A percentile compares a stretch with the other conserved stretches of the same genome.
Conservation (phyloP, 1,284 basidiomycete genomes). For the Papiliotrema nemorosa region DNA sequence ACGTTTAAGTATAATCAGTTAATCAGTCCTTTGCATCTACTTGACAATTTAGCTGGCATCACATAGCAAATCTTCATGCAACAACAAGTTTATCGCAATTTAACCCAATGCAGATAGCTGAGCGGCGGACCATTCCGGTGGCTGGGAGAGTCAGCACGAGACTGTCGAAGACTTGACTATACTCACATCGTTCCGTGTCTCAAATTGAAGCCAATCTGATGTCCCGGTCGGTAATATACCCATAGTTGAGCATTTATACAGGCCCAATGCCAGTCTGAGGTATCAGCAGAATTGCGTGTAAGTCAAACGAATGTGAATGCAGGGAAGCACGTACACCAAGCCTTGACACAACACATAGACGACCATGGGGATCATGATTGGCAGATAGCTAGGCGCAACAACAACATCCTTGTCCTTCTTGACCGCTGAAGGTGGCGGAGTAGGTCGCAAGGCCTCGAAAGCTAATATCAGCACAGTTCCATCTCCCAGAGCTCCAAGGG, state of each 20-base stretch:
- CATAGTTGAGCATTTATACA: slow-evolving; percentile 89
- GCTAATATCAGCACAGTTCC: slow-evolving; percentile 20
- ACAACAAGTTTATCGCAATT: too few species aligned
- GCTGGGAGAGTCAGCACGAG: slow-evolving; percentile 22
- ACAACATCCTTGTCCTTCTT: slow-evolving; percentile 8
- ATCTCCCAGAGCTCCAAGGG: background rate
- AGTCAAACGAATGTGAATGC: background rate
- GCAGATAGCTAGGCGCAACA: slow-evolving; percentile 28
- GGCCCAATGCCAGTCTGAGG: slow-evolving; percentile 62
- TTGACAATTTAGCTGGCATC: too few species aligned
- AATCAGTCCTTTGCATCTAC: too few species aligned
- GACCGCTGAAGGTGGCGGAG: slow-evolving; percentile 11
- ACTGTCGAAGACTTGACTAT: too few species aligned
- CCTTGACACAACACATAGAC: slow-evolving; percentile 45
- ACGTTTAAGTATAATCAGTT: too few species aligned
- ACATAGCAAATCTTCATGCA: too few species aligned
- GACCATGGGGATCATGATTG: slow-evolving; percentile 41
- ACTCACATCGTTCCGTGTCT: slow-evolving; percentile 68
- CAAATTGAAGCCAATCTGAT: slow-evolving; percentile 88
- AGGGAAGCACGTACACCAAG: slow-evolving; percentile 35
- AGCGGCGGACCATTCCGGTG: slow-evolving; percentile 40
- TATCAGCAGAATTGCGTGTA: too few species aligned
- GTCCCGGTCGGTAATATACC: slow-evolving; percentile 81
- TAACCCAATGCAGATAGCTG: slow-evolving; percentile 23
- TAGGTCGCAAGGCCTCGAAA: slow-evolving; percentile 45